phyloP scores from a whole-genome alignment of 768 basidiomycete genomes.

The Lyophyllum decastes region DNA sequence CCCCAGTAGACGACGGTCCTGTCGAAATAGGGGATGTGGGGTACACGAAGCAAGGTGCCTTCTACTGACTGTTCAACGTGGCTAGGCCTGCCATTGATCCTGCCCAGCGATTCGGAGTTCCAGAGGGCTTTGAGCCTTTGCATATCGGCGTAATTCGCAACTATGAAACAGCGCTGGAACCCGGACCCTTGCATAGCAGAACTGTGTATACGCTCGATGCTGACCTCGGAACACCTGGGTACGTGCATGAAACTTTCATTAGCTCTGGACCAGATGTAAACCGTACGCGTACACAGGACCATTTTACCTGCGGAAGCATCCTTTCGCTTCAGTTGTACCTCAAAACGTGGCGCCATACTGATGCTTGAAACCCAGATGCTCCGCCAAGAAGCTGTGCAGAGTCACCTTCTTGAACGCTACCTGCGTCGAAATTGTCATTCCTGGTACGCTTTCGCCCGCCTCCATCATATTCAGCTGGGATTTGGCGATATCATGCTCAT shows the following conservation, averaged over 20 bases:
- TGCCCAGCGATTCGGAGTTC: constrained; percentile 8
- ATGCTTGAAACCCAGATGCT: constrained; percentile 16
- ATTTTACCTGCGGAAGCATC: constrained; percentile 11
- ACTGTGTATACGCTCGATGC: constrained; percentile 6
- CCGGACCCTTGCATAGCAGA: constrained; percentile 12
- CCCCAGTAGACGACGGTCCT: constrained; percentile 4
- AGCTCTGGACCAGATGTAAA: no score
- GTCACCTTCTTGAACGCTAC: constrained; percentile 6
- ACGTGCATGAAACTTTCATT: no score
- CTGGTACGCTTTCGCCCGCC: constrained; percentile 16
- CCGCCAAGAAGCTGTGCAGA: constrained; percentile 7
- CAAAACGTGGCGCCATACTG: constrained; percentile 14
- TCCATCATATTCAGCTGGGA: not conserved
- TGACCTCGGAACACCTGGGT: constrained; percentile 8
- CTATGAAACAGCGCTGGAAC: constrained; percentile 7
- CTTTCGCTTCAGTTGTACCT: constrained; percentile 13
- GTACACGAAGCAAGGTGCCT: constrained; percentile 11
- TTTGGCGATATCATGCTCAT: constrained; percentile 20
- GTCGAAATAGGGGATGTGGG: constrained; percentile 17
- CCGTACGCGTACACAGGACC: not conserved
- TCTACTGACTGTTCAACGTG: constrained; percentile 14
- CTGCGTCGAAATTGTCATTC: constrained; percentile 7
- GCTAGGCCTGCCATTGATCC: constrained; percentile 5
- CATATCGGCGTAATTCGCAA: constrained; percentile 7
- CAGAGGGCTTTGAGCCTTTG: constrained; percentile 7